Base-by-base conservation (phyloP, 2,329 filamentous ascomycete genomes). In the Cladosporium velox region DNA sequence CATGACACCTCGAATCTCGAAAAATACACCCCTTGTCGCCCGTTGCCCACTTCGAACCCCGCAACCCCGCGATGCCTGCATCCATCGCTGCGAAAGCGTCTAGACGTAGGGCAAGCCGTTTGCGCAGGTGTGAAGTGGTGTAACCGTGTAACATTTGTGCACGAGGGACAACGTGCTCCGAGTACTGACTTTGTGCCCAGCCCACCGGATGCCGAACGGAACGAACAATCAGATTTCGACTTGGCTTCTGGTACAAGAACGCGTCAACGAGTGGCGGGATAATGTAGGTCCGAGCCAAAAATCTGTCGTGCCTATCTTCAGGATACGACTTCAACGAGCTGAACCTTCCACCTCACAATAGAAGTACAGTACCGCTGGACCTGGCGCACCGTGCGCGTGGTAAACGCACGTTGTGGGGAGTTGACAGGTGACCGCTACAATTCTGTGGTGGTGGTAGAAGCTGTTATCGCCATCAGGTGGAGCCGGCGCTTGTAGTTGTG, bases 1-100 rank as follows among this genome's bases (percentile, higher is more conserved):
- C 34, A 64, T 64, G 61, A 64, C 61, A 64, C 21, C 61, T 26
- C 24, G 47, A 62, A 62, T 52, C 47, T 62, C 59, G 2, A 35
- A 52, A 35, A 52, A 35, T 11, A 6, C 10, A 18, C 41, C 41
- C 41, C 41, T 47, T 47, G 41, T 26, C 30, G 44, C 35, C 28
- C 47, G 34, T 38, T 38, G 28, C 35, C 59, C n/a, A 35, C 47
- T 6, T n/a, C 2, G 10, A 18, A 47, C 61, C 61, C 61, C 61
- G 61, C 61, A 52, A 44, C 61, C 61, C 61, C 61, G 61, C 61
- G 34, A 47, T 47, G n/a, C 7, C 41, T n/a, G 41, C 41, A 47
- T 44, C 38, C 30, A 35, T 57, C 32, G 51, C 55, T 47, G 34
- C 44, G 34, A 38, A 41, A 34, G 61, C 35, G 24, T 49, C 24